Base-by-base conservation (phyloP, 108 stramenopile species). In the Pseudonitzschia delicatissima region DNA sequence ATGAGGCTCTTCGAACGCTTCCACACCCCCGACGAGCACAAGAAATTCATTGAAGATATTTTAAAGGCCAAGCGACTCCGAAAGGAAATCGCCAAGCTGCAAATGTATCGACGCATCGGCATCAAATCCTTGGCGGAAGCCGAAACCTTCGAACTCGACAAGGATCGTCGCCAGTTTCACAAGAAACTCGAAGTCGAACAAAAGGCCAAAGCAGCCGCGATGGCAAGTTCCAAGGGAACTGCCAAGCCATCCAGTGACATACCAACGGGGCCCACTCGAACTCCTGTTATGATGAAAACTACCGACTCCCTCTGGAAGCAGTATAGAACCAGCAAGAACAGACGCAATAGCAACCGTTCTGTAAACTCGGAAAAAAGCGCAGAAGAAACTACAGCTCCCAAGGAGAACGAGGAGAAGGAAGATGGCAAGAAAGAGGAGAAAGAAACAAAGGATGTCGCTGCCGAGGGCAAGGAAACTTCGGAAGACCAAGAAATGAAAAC, bases 81-180 rank as follows among this genome's bases (percentile, higher is more conserved):
- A 35, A 93, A 94, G 67, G 94, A 96, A 68, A 98, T 98, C 70
- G 94, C 93, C 68, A 90, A 92, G 65, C 87, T 98, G 44, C 91
- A 95, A 87, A 89, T 86, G 81, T 95, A 91, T 68, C 87, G 91
- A 31, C 78, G 90, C 5, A 78, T 95, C 62, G 94, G 94, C 32
- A 89, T 95, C 32, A 75, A 63, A 3, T 78, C 91, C 18, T 64
- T 91, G 35, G 85, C 82, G 0, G 91, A 95, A 69, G 94, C 87
- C 5, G 91, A 95, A 77, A 80, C 79, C 66, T 95, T 86, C 66
- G 94, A 92, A 65, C 73, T 88, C 13, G 93, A 91, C 68, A 89
- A 89, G 62, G 51, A 67, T 35, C 85, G 92, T 18, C 78, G 90
- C 12, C 86, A 91, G 52, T 79, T 80, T 66, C 93, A 91, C 68